Base-by-base conservation (phyloP, 2,329 filamentous ascomycete genomes). In the Eurotiales sp. region DNA sequence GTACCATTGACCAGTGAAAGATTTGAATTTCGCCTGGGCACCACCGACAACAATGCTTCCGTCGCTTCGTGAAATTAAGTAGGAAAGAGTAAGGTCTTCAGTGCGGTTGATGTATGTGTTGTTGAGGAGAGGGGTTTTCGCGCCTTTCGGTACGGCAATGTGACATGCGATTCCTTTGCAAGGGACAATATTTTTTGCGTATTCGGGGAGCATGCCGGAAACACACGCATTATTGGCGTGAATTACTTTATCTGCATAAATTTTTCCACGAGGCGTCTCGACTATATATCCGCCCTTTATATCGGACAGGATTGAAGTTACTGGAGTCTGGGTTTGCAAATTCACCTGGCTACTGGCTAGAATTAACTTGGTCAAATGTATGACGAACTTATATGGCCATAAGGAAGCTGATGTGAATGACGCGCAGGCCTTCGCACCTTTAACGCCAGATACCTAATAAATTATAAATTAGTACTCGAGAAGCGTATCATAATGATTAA, bases 201-300 rank as follows among this genome's bases (percentile, higher is more conserved):
- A 85, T 29, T 73, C 64, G 0, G 88, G 88, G 1, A 92, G 72
- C 3, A 96, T 76, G 54, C 84, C 78, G 1, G 88, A 88, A 0
- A 89, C 91, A 67, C 95, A 95, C 3, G 77, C 91, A 63, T 96
- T 96, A 1, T 87, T 92, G 4, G 88, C 86, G 14, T 95, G 78
- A 15, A 96, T 77, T 17, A 95, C 81, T 29, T 80, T 77, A 11
- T 73, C 71, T 1, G 89, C 77, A 0, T 65, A 65, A 50, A 95
- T 77, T 37, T 70, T 73, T n/a, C 90, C 90, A 19, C 89, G 82
- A 0, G 76, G 29, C 0, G 90, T 95, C 42, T 83, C 73, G 0
- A 90, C 72, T 0, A 76, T 74, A 82, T 87, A 91, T 3, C 63
- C 62, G 61, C 56, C 25, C 57, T 45, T 8, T 56, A 53, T 1